phyloP scores from a whole-genome alignment of 257 asterid genomes.

The Nicotiana noctiflora region DNA sequence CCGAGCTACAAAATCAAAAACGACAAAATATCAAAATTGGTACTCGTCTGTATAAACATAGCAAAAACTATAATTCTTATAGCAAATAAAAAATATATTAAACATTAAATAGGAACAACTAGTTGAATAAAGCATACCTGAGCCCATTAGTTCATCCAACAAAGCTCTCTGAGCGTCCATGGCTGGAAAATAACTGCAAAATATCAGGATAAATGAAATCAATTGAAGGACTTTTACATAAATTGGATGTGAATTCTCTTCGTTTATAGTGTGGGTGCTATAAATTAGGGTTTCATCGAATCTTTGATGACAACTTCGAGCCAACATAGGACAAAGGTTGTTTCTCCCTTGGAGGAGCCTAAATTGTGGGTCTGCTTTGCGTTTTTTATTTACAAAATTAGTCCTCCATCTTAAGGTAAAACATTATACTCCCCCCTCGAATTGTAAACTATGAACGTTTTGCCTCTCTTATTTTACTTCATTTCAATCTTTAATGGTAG shows the following conservation, averaged over 20 bases:
- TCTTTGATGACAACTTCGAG: background rate
- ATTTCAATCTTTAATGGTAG: too few relatives aligned
- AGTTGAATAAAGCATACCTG: background rate
- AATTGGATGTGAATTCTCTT: background rate
- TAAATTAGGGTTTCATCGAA: background rate
- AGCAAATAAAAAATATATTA: too few relatives aligned
- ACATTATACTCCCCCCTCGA: too few relatives aligned
- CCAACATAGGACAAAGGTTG: background rate
- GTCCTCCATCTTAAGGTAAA: too few relatives aligned
- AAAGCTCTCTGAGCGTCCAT: constrained; percentile 33
- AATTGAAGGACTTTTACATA: background rate
- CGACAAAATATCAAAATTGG: background rate
- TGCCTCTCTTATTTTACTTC: too few relatives aligned
- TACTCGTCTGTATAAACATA: background rate
- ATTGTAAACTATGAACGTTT: too few relatives aligned
- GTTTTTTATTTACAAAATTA: too few relatives aligned
- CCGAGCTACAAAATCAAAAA: constrained; percentile 47
- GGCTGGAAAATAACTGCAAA: background rate
- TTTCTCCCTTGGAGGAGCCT: too few relatives aligned
- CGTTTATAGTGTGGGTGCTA: background rate
- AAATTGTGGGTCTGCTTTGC: too few relatives aligned
- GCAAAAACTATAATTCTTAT: background rate
- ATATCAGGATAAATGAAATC: background rate
- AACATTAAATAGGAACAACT: too few relatives aligned
- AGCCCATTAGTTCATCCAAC: constrained; percentile 22